These are phyloP conservation scores for Ziziphus jujuba DNA, from an alignment of 306 rosid genomes.

Conservation along the genomic window DNA sequence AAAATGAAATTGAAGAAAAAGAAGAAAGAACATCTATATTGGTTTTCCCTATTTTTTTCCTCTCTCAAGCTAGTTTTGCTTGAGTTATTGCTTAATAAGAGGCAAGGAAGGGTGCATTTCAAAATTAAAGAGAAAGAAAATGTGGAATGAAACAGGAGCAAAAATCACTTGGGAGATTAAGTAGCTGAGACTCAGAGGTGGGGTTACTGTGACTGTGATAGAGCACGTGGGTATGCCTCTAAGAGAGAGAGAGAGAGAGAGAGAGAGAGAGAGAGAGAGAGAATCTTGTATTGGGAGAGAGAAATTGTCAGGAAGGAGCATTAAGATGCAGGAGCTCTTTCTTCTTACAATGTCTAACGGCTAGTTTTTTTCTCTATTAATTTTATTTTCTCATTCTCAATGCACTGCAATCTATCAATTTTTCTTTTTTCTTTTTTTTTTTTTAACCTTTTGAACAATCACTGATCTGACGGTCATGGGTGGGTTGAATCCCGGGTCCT, in stretches of 20 bases:
- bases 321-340: constrained; percentile 31
- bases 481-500: constrained; percentile 28
- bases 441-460: too few species aligned
- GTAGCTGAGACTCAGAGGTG: constrained; percentile 27
- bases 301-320: constrained; percentile 51
- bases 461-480: constrained; percentile 12
- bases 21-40: neutral
- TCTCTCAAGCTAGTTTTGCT: neutral
- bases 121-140: neutral
- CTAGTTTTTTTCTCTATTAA: constrained; percentile 40
- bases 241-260: constrained; percentile 41
- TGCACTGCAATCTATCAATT: neutral
- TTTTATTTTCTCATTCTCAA: constrained; percentile 3
- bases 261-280: constrained; percentile 39
- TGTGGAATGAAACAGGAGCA: constrained; percentile 23
- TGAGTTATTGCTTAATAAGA: neutral
- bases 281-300: constrained; percentile 54
- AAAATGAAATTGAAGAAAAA: neutral
- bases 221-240: constrained; percentile 57
- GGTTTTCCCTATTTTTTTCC: neutral
- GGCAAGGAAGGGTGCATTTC: neutral
- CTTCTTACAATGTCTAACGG: constrained; percentile 59
- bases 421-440: constrained; percentile 11
- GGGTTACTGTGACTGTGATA: constrained; percentile 27
- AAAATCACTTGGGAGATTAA: constrained; percentile 18